A percentile compares a stretch with the other conserved stretches of the same genome.
Evolutionary conservation across 768 basidiomycete genomes (phyloP).

Genomic region (Termitomyces sp.): DNA sequence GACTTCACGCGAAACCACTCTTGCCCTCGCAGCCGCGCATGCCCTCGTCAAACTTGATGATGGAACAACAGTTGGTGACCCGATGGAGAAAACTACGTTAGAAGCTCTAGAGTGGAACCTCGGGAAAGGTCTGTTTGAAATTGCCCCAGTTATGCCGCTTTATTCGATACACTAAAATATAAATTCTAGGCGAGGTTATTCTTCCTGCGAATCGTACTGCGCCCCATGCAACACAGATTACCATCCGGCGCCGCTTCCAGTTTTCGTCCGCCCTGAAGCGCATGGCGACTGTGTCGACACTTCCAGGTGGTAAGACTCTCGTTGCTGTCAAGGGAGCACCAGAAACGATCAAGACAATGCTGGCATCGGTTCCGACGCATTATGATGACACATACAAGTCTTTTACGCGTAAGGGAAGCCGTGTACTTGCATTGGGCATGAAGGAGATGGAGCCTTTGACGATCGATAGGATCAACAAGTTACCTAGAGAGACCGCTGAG

Average conservation of each 20-base stretch:
- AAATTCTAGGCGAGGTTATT: constrained; percentile 72
- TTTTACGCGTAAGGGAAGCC: constrained; percentile 89
- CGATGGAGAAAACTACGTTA: constrained; percentile 97
- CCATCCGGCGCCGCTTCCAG: constrained; percentile 90
- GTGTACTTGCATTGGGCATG: constrained; percentile 88
- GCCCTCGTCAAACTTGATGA: constrained; percentile 94
- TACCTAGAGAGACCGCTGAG: constrained; percentile 82
- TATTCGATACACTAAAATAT: constrained; percentile 24
- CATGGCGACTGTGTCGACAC: constrained; percentile 86
- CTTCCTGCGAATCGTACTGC: constrained; percentile 52
- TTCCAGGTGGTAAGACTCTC: constrained; percentile 57
- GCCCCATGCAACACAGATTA: constrained; percentile 56
- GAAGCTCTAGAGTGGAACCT: constrained; percentile 90
- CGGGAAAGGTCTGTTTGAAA: constrained; percentile 45
- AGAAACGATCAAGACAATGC: constrained; percentile 92
- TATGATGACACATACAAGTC: constrained; percentile 97
- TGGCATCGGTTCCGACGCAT: constrained; percentile 61
- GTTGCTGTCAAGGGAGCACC: constrained; percentile 94
- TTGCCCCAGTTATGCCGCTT: background rate
- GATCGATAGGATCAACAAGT: constrained; percentile 83
- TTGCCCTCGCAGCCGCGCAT: constrained; percentile 91
- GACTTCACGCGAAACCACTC: constrained; percentile 71
- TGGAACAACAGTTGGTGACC: constrained; percentile 92
- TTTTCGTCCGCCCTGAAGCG: constrained; percentile 97
- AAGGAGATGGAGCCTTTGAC: constrained; percentile 77